phyloP scores from a whole-genome alignment of 129 eudicot genomes.

The Artemisia annua region DNA sequence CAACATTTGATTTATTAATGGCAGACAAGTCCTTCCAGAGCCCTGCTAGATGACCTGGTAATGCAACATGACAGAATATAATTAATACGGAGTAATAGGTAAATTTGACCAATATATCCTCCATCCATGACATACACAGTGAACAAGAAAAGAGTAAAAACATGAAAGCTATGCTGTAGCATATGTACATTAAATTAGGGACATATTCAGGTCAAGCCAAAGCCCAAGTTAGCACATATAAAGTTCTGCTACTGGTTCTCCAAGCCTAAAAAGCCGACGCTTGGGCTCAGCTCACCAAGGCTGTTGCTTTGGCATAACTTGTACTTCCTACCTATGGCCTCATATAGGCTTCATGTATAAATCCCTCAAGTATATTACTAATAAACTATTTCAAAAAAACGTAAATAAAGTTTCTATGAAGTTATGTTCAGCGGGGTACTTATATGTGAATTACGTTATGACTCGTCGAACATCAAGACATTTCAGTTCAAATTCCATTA shows the following conservation, averaged over 20 bases:
- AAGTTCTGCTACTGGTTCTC: neutral
- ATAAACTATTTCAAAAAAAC: no score
- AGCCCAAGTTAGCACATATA: neutral
- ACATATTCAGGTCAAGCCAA: constrained; percentile 1
- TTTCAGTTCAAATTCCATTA: no score
- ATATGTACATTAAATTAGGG: neutral
- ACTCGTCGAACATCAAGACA: no score
- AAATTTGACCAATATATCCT: neutral
- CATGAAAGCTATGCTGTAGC: neutral
- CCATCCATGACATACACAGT: neutral
- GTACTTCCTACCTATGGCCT: no score
- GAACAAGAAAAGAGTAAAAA: neutral
- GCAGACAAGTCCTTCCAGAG: constrained; percentile 14
- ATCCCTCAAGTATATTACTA: neutral
- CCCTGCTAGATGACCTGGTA: constrained; percentile 22
- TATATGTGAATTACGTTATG: no score
- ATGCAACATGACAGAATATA: constrained; percentile 10
- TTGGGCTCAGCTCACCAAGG: neutral
- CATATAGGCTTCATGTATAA: neutral
- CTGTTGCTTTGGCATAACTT: no score
- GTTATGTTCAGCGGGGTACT: no score
- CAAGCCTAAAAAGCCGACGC: neutral
- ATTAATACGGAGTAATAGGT: neutral
- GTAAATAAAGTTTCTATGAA: no score
- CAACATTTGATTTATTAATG: constrained; percentile 26